These are phyloP conservation scores for Peronospora farinosa DNA, from an alignment of 352 stramenopile genomes.

Conservation along the genomic window DNA sequence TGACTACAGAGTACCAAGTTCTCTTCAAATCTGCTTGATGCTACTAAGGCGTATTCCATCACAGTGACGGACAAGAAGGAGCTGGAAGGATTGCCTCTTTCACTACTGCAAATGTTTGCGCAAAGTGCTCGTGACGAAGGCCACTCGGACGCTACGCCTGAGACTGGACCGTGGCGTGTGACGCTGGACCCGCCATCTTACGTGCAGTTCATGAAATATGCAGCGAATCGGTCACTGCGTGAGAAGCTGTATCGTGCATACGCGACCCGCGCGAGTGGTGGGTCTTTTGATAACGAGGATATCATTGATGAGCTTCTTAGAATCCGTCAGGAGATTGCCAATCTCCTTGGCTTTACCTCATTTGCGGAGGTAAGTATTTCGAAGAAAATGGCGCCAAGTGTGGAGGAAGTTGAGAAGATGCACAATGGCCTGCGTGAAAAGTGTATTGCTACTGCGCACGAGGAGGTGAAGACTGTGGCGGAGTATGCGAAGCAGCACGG, in stretches of 20 bases:
- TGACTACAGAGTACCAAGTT: conserved; percentile 88
- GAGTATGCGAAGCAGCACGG: conserved; percentile 81
- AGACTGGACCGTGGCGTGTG: conserved; percentile 90
- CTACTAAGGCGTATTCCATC: conserved; percentile 92
- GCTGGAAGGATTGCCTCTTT: conserved; percentile 89
- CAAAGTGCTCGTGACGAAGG: conserved; percentile 69
- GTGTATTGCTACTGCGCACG: conserved; percentile 84
- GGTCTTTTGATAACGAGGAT: conserved; percentile 87
- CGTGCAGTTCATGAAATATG: conserved; percentile 93
- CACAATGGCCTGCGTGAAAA: conserved; percentile 90
- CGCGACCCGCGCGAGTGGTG: conserved; percentile 85
- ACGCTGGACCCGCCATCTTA: conserved; percentile 94
- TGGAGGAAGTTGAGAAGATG: conserved; percentile 89
- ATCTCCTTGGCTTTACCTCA: conserved; percentile 90
- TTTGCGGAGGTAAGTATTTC: conserved; percentile 91
- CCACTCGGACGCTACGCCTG: conserved; percentile 54
- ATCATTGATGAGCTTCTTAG: conserved; percentile 92
- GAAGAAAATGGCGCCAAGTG: conserved; percentile 94
- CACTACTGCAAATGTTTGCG: conserved; percentile 88
- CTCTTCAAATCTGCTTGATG: conserved; percentile 95
- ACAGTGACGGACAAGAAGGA: conserved; percentile 80
- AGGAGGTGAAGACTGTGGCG: conserved; percentile 89
- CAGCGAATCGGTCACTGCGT: conserved; percentile 84
- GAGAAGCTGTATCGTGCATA: conserved; percentile 92
- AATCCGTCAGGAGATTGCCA: conserved; percentile 87